A percentile compares a stretch with the other conserved stretches of the same genome.
Conservation (phyloP, 2,329 filamentous ascomycete genomes). For the Penicillium sp. region DNA sequence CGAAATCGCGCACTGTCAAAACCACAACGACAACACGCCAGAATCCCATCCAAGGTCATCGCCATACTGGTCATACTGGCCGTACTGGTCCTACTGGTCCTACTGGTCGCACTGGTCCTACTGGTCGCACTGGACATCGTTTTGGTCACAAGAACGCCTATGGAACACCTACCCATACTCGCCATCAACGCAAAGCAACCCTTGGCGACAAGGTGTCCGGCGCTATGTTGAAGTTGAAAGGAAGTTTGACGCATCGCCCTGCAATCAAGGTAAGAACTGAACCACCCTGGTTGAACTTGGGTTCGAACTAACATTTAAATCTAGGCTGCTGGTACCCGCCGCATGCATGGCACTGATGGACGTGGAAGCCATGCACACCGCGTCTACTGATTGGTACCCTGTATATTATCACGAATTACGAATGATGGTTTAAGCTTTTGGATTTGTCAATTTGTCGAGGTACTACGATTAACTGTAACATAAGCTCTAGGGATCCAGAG, state of each 20-base stretch:
- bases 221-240: slow-evolving; percentile 70
- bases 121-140: slow-evolving; percentile 7
- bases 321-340: slow-evolving; percentile 68
- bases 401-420: slow-evolving; percentile 1
- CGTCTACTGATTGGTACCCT: slow-evolving; percentile 18
- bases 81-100: slow-evolving; percentile 20
- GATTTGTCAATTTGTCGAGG: not conserved
- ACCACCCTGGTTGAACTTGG: slow-evolving; percentile 24
- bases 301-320: not conserved
- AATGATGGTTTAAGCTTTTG: not conserved
- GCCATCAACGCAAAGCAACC: slow-evolving; percentile 65
- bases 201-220: slow-evolving; percentile 77
- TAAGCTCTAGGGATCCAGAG: not conserved
- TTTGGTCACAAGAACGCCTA: slow-evolving; percentile 8
- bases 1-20: slow-evolving; percentile 35
- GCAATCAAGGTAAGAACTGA: slow-evolving; percentile 57
- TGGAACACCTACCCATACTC: slow-evolving; percentile 33
- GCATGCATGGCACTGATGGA: slow-evolving; percentile 73
- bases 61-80: not conserved
- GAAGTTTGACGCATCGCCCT: slow-evolving; percentile 64
- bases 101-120: slow-evolving; percentile 25
- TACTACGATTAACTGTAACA: not conserved
- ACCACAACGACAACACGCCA: slow-evolving; percentile 42
- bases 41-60: not conserved
- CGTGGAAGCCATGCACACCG: slow-evolving; percentile 47